phyloP scores from a whole-genome alignment of 1,284 basidiomycete genomes.

The Sutorius eximius region DNA sequence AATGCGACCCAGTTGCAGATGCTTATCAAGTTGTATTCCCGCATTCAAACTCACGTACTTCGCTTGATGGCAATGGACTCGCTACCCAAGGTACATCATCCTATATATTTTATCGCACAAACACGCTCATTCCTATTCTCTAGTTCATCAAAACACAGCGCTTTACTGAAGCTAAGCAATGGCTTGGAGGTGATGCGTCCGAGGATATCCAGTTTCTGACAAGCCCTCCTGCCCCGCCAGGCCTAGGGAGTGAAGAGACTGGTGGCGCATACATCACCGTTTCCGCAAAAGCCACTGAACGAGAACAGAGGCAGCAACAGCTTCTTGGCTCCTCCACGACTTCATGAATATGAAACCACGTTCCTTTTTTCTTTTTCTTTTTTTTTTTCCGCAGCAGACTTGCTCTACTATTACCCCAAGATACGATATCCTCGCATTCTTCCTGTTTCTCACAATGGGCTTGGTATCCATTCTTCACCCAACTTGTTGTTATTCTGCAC shows the following conservation, averaged over 20 bases:
- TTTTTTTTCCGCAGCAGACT: constrained; percentile 17
- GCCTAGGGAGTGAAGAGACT: constrained; percentile 63
- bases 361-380: constrained; percentile 1
- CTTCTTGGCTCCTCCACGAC: constrained; percentile 25
- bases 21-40: constrained; percentile 91
- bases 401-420: constrained; percentile 25
- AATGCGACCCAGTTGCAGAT: constrained; percentile 94
- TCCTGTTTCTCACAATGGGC: constrained; percentile 20
- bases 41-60: constrained; percentile 97
- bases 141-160: constrained; percentile 84
- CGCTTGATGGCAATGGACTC: constrained; percentile 97
- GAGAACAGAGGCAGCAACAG: constrained; percentile 40
- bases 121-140: constrained; percentile 6
- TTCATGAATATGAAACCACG: constrained; percentile 29
- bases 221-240: constrained; percentile 63
- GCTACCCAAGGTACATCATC: constrained; percentile 77
- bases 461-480: constrained; percentile 25
- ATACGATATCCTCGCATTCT: constrained; percentile 32
- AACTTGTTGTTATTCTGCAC: constrained; percentile 27
- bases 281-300: constrained; percentile 71
- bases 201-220: constrained; percentile 59
- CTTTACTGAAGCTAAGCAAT: constrained; percentile 73
- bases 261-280: constrained; percentile 85
- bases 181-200: constrained; percentile 69
- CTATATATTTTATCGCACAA: neutral